A percentile compares a stretch with the other conserved stretches of the same genome.
phyloP scores from a whole-genome alignment of 1,284 basidiomycete genomes.

The Malassezia slooffiae region DNA sequence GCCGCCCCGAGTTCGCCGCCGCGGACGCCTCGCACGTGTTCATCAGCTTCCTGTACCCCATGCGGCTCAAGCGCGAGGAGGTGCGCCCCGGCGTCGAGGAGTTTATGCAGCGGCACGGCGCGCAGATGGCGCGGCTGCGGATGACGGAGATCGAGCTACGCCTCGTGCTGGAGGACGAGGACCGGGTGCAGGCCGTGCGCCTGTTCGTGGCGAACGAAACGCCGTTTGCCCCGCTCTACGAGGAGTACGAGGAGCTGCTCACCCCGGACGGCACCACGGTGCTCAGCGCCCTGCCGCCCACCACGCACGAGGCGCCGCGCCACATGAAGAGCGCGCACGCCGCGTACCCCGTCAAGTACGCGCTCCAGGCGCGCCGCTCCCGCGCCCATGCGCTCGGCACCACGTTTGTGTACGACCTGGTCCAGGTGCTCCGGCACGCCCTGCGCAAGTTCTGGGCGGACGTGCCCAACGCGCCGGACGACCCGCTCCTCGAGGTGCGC shows the following conservation, averaged over 20 bases:
- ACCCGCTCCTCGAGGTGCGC: conserved; percentile 62
- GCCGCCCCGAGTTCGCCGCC: conserved; percentile 40
- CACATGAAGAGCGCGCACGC: conserved; percentile 28
- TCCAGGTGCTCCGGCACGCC: conserved; percentile 93
- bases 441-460: conserved; percentile 83
- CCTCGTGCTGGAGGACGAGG: conserved; percentile 80
- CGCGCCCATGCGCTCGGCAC: conserved; percentile 98
- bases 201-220: conserved; percentile 98
- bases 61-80: conserved; percentile 87
- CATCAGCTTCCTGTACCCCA: conserved; percentile 95
- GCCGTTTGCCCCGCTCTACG: conserved; percentile 95
- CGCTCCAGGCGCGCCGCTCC: conserved; percentile 96
- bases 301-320: conserved; percentile 26
- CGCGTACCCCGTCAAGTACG: conserved; percentile 91
- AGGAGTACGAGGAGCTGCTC: conserved; percentile 95
- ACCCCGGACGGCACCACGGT: conserved; percentile 89
- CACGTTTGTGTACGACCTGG: conserved; percentile 96
- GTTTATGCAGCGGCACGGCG: conserved; percentile 87
- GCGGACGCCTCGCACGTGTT: conserved; percentile 46
- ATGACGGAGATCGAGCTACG: conserved; percentile 96
- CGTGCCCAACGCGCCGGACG: conserved; percentile 50
- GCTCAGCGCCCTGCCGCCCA: conserved; percentile 58
- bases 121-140: conserved; percentile 92
- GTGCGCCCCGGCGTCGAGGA: conserved; percentile 87
- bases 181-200: conserved; percentile 78